Evolutionary conservation across 495 filamentous ascomycete species (phyloP), one percentile per base, ranked within the genome.

Genomic region (Penicillium herquei): DNA sequence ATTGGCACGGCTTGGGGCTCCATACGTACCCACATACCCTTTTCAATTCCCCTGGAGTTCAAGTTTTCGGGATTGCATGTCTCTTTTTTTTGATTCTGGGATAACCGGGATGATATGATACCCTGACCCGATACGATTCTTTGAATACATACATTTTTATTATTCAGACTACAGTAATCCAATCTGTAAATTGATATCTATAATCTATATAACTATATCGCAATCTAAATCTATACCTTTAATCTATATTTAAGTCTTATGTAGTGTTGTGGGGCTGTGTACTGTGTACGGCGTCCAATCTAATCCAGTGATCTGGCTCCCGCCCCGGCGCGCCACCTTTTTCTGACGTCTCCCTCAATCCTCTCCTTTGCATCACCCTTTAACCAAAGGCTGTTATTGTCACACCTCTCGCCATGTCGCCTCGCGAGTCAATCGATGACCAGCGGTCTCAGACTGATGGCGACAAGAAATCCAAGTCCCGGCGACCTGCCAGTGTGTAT

Each of bases 391-490:
- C n/a, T n/a, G 21, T 26, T 26, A 26, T 26, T 26, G 21, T 26
- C 21, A 58, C 13, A 39, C 39, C 40, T 41, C 49, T 44, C 43
- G 54, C 41, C 39, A 84, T 84, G 81, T 79, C 81, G 44, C 70
- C 65, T 46, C 74, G 71, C 54, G 79, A 75, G 61, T 81, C 81
- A 17, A 69, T 79, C 52, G 75, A 78, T 50, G 77, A 78, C 48
- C 76, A 77, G 37, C 70, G 61, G 54, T 66, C 58, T 37, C 62
- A 64, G 12, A 71, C 78, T 21, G 75, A 81, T 60, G 70, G 68
- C 35, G 74, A 81, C 63, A 90, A 91, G 78, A 94, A 94, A 78
- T 78, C 84, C 64, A 93, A 92, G 79, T 92, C 81, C 76, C 85
- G 87, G 70, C 84, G 87, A 74, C 91, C 91, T 62, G 89, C 88